phyloP scores from a whole-genome alignment of 768 basidiomycete genomes.

The Lyophyllum shimeji region DNA sequence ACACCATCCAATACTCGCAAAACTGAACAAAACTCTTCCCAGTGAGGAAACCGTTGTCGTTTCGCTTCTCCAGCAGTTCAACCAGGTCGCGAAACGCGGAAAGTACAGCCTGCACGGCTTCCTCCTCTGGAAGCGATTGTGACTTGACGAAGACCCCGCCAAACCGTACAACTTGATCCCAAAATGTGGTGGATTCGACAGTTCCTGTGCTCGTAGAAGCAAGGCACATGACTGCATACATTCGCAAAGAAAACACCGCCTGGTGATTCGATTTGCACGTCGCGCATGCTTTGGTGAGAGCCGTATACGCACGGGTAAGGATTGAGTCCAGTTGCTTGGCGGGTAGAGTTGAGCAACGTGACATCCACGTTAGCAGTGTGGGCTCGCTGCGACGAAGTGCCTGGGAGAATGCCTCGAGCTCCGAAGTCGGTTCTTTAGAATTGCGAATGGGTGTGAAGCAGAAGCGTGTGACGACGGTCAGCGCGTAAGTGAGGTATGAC shows the following conservation, averaged over 20 bases:
- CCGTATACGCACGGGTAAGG: slow-evolving; percentile 59
- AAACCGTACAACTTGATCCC: slow-evolving; percentile 66
- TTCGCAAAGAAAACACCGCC: slow-evolving; percentile 33
- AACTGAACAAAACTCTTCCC: slow-evolving; percentile 57
- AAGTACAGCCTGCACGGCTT: slow-evolving; percentile 37
- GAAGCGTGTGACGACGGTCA: slow-evolving; percentile 39
- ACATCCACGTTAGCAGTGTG: slow-evolving; percentile 53
- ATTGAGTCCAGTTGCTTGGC: slow-evolving; percentile 56
- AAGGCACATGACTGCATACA: slow-evolving; percentile 47
- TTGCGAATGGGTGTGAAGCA: slow-evolving; percentile 5
- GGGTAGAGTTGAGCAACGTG: slow-evolving; percentile 40
- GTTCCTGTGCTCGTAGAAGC: slow-evolving; percentile 46
- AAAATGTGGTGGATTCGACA: slow-evolving; percentile 55
- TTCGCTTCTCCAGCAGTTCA: slow-evolving; percentile 33
- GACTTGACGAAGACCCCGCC: slow-evolving; percentile 44
- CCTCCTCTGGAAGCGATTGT: slow-evolving; percentile 26
- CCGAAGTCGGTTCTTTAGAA: neutral
- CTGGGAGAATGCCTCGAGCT: slow-evolving; percentile 25
- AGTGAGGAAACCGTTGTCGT: slow-evolving; percentile 39
- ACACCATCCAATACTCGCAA: slow-evolving; percentile 71
- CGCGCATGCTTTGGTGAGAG: slow-evolving; percentile 42
- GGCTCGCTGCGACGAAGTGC: slow-evolving; percentile 27
- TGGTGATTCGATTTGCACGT: slow-evolving; percentile 20
- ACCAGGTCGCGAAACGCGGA: slow-evolving; percentile 44
- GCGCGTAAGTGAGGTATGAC: slow-evolving; percentile 57